Conservation (phyloP, 345 rosid genomes). For the Noccaea caerulescens region DNA sequence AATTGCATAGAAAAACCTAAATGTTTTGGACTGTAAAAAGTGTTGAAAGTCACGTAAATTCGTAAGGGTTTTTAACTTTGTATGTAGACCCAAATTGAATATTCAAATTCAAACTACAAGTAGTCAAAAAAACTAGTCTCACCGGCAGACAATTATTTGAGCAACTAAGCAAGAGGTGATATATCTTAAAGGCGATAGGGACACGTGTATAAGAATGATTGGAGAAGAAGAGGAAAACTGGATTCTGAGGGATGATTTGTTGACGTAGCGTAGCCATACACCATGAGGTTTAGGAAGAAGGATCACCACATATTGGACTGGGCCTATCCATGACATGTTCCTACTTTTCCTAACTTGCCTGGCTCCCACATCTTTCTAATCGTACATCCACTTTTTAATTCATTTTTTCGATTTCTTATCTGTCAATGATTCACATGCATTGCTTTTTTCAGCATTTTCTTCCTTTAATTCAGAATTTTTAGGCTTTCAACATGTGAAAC, state of each 20-base stretch:
- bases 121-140: conserved; percentile 12
- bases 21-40: neutral
- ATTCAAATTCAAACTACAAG: conserved; percentile 11
- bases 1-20: neutral
- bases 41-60: neutral
- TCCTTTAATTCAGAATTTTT: conserved; percentile 38
- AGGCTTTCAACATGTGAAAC: conserved; percentile 39
- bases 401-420: conserved; percentile 27
- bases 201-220: conserved; percentile 29
- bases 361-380: conserved; percentile 36
- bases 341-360: conserved; percentile 23
- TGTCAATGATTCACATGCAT: conserved; percentile 45
- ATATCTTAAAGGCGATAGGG: conserved; percentile 34
- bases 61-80: neutral
- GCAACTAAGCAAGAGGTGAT: conserved; percentile 25
- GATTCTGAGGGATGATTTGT: conserved; percentile 30
- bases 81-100: conserved; percentile 7
- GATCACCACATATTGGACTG: conserved; percentile 38
- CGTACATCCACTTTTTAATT: conserved; percentile 38
- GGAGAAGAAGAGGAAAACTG: neutral
- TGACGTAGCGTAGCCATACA: conserved; percentile 36
- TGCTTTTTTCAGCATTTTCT: conserved; percentile 32
- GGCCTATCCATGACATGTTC: conserved; percentile 41
- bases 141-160: conserved; percentile 34
- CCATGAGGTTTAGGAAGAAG: conserved; percentile 30